Base-by-base conservation (phyloP, 768 basidiomycete genomes). In the Nidula microcarpa region DNA sequence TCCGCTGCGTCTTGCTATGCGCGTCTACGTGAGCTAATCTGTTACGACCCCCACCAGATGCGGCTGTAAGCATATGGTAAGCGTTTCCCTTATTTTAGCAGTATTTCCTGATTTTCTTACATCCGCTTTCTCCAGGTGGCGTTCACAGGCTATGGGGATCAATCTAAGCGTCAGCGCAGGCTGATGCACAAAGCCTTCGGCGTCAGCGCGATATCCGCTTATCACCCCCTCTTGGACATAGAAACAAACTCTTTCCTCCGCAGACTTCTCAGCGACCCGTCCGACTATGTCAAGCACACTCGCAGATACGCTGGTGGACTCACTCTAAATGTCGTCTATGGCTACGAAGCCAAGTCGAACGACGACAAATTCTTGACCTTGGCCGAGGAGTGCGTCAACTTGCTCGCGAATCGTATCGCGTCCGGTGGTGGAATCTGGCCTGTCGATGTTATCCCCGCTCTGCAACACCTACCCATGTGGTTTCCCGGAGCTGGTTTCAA, bases 401-500 rank as follows among this genome's bases (percentile, higher is more conserved):
- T 78, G 43, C 66, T 79, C 47, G 55, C 73, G 16, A 72, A 76
- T 47, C 59, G 71, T 13, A 73, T 78, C 51, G 71, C 75, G 9
- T 70, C 70, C 8, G 71, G 69, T 4, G 69, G 64, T 62, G 84
- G 70, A 59, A 76, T 74, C 62, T 69, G 85, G 85, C 62, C 75
- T 49, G 65, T 75, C 66, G 74, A 85, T 57, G 66, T 76, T 37
- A 62, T 77, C 55, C 77, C 78, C 2, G 58, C 59, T 66, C 74
- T 90, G 58, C 77, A 75, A 60, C 63, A 80, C 57, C 61, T 89
- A 30, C 89, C 89, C 0, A 60, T 63, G 13, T 89, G 86, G 84
- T 69, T 81, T 46, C 89, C 89, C 17, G 87, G 87, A 9, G 76
- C 82, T 4, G 77, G 77, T 1, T 92, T 90, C 70, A 80, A 81